Evolutionary conservation across 331 rosid species (phyloP), one percentile per base, ranked within the genome.

Genomic region (Acacia pycnantha): DNA sequence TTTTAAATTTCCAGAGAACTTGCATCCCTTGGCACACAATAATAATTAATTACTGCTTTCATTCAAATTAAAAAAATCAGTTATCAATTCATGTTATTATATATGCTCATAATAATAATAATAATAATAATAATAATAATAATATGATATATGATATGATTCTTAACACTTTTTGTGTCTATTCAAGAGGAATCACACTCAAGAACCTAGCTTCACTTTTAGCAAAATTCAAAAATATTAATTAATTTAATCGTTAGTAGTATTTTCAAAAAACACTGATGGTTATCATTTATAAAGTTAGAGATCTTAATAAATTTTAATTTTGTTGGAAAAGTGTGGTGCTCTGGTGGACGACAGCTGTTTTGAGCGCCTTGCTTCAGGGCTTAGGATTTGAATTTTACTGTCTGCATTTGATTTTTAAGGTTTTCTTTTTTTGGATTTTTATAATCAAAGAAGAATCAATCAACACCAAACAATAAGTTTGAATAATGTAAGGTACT

Each of bases 311-410:
- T 26, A 4, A 13, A 27, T 27, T 62, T 62, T 27, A 62, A 6
- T 62, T 61, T 62, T 13, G 37, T 13, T 27, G 4, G 40, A 4
- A 62, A 62, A 62, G 69, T 12, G 69, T 13, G 4, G 76, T 43
- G 74, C 9, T 70, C 47, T 70, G 37, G 80, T 50, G 76, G 84
- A 65, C 66, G 46, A 43, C 83, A 29, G 40, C 51, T 43, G 33
- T 64, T 5, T 27, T 10, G 22, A 65, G 0, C 12, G 59, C 64
- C 64, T 8, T 56, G 64, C 64, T n/a, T 56, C 64, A 8, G 64
- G 13, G 9, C 65, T 62, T 19, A 2, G 33, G 11, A 15, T 62
- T 81, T 62, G 68, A 73, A 72, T 31, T 59, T 31, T 3, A 37
- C 13, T 2, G 13, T 69, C 11, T 56, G 62, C 9, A n/a, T 56